Conservation (phyloP, 305 asterid genomes). For the Nicotiana rustica region DNA sequence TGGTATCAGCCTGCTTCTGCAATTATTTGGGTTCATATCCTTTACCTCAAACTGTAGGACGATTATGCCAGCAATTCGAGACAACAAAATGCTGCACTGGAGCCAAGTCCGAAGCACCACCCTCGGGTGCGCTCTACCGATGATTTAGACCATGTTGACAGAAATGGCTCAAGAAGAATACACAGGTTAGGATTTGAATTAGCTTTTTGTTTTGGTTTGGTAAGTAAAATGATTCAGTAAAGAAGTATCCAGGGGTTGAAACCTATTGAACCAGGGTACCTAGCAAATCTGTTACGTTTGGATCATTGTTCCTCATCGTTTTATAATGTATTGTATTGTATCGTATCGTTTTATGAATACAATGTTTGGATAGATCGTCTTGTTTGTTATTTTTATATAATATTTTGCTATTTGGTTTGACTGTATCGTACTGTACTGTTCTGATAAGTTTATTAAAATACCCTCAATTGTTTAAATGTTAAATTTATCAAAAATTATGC, state of each 20-base stretch:
- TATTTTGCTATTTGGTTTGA: no score
- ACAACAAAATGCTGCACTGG: constrained; percentile 51
- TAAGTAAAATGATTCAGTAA: background rate
- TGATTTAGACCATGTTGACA: constrained; percentile 60
- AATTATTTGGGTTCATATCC: constrained; percentile 98
- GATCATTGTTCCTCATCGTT: no score
- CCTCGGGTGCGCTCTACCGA: constrained; percentile 48
- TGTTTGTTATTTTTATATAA: no score
- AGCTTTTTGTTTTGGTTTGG: background rate
- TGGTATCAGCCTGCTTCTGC: constrained; percentile 95
- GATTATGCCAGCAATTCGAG: constrained; percentile 59
- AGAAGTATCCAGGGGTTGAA: no score
- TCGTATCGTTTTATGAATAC: no score
- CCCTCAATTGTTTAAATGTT: no score
- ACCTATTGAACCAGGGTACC: background rate
- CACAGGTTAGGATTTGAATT: constrained; percentile 58
- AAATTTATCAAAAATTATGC: no score
- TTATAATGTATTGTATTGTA: no score
- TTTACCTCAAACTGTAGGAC: constrained; percentile 99
- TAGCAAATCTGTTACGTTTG: no score
- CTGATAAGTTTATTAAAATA: no score
- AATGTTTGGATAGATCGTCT: no score
- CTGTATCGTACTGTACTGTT: no score
- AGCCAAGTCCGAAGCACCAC: constrained; percentile 56
- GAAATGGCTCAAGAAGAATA: constrained; percentile 63